phyloP scores from a whole-genome alignment of 2,329 filamentous ascomycete species.

The Diaporthe eres region DNA sequence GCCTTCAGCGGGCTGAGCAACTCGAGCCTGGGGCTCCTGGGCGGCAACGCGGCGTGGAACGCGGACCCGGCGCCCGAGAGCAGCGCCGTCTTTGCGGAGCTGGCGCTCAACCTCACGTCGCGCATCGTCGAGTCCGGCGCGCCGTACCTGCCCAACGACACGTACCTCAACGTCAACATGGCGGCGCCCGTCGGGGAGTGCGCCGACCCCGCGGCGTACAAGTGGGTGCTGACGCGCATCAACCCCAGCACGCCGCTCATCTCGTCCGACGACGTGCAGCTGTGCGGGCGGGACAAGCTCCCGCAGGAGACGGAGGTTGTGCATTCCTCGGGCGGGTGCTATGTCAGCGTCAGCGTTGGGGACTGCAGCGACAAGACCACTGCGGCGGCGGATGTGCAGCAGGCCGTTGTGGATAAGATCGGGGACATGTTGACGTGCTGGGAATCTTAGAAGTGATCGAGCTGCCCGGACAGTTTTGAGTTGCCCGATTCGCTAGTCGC shows the following conservation, averaged over 20 bases:
- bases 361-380: slow-evolving; percentile 73
- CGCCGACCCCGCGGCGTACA: slow-evolving; percentile 66
- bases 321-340: slow-evolving; percentile 65
- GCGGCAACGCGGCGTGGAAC: slow-evolving; percentile 67
- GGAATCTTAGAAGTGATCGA: not conserved
- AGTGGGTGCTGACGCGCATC: slow-evolving; percentile 75
- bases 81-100: slow-evolving; percentile 73
- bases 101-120: slow-evolving; percentile 71
- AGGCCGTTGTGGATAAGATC: slow-evolving; percentile 65
- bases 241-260: slow-evolving; percentile 63
- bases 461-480: not conserved
- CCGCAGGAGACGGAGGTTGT: slow-evolving; percentile 72
- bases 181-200: slow-evolving; percentile 67
- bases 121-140: slow-evolving; percentile 67
- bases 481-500: too few relatives aligned
- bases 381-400: slow-evolving; percentile 65
- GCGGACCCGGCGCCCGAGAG: slow-evolving; percentile 64
- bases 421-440: slow-evolving; percentile 43
- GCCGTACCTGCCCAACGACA: slow-evolving; percentile 73
- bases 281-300: slow-evolving; percentile 68
- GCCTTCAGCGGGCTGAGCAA: slow-evolving; percentile 62
- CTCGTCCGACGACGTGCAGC: slow-evolving; percentile 67
- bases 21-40: slow-evolving; percentile 62
- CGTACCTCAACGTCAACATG: slow-evolving; percentile 80
- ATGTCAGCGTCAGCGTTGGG: slow-evolving; percentile 74